These are phyloP conservation scores for Discostella pseudostelligera DNA, from an alignment of 108 stramenopile species.

Conservation along the genomic window DNA sequence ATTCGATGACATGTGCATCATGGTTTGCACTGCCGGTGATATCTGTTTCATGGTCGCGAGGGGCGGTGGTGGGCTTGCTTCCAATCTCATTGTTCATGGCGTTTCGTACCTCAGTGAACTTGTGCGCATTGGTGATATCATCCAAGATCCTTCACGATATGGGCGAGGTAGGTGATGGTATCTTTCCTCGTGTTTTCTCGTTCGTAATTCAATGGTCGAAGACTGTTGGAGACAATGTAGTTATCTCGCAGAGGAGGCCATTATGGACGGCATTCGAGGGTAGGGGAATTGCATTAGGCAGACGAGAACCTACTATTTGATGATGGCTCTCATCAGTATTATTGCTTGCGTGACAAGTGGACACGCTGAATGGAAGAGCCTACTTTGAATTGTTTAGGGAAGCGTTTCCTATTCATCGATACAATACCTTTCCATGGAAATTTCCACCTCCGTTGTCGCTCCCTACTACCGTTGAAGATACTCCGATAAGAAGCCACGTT, in stretches of 20 bases:
- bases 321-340: no score
- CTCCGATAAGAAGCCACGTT: no score
- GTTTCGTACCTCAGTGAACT: conserved; percentile 21
- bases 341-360: no score
- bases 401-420: no score
- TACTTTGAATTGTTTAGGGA: no score
- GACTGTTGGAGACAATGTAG: conserved; percentile 33
- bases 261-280: conserved; percentile 49
- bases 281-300: conserved; percentile 33
- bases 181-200: conserved; percentile 29
- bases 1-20: conserved; percentile 61
- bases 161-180: conserved; percentile 39
- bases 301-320: conserved; percentile 3
- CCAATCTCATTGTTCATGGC: conserved; percentile 28
- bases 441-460: no score
- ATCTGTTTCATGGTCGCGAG: conserved; percentile 3
- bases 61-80: conserved; percentile 11
- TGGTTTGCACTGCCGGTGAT: conserved; percentile 43
- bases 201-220: conserved; percentile 21
- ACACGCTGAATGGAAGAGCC: no score
- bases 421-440: no score
- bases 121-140: conserved; percentile 28
- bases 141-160: conserved; percentile 41
- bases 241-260: conserved; percentile 18
- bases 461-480: no score